phyloP scores from a whole-genome alignment of 2,329 filamentous ascomycete genomes.

The Diaporthe vexans region DNA sequence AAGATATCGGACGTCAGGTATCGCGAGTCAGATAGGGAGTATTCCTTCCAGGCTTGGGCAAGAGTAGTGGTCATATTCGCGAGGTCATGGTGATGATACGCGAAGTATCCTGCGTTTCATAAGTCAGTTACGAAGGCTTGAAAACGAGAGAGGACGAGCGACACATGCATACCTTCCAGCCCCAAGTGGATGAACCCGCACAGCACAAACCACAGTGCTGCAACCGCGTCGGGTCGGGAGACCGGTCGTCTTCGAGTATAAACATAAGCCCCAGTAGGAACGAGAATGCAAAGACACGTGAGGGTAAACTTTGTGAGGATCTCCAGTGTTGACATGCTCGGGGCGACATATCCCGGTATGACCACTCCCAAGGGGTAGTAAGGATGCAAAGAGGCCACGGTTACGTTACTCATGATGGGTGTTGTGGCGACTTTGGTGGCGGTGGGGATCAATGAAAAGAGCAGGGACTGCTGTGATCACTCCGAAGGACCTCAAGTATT shows the following conservation, averaged over 20 bases:
- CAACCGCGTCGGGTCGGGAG: conserved; percentile 66
- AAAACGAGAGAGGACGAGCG: not conserved
- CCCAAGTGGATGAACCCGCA: conserved; percentile 68
- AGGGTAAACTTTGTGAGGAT: conserved; percentile 73
- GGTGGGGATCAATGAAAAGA: not conserved
- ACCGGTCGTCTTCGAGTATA: conserved; percentile 58
- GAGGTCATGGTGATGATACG: conserved; percentile 58
- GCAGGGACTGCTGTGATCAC: not conserved
- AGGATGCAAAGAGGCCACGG: conserved; percentile 63
- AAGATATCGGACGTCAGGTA: conserved; percentile 68
- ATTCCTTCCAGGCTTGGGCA: conserved; percentile 71
- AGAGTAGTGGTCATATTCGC: conserved; percentile 58
- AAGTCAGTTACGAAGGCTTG: conserved; percentile 33
- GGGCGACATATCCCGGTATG: conserved; percentile 75
- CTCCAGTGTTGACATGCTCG: conserved; percentile 70
- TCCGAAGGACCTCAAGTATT: not conserved
- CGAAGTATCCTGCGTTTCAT: conserved; percentile 62
- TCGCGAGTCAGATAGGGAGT: conserved; percentile 68
- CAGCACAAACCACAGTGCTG: conserved; percentile 82
- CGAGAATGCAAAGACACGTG: conserved; percentile 69
- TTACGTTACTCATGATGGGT: not conserved
- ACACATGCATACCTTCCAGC: conserved; percentile 54
- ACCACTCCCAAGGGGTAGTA: conserved; percentile 78
- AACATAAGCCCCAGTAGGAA: conserved; percentile 4
- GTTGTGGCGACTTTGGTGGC: not conserved